A percentile compares a stretch with the other conserved stretches of the same genome.
These are phyloP conservation scores for Jacaranda copaia DNA, from an alignment of 257 asterid species.

Conservation along the genomic window DNA sequence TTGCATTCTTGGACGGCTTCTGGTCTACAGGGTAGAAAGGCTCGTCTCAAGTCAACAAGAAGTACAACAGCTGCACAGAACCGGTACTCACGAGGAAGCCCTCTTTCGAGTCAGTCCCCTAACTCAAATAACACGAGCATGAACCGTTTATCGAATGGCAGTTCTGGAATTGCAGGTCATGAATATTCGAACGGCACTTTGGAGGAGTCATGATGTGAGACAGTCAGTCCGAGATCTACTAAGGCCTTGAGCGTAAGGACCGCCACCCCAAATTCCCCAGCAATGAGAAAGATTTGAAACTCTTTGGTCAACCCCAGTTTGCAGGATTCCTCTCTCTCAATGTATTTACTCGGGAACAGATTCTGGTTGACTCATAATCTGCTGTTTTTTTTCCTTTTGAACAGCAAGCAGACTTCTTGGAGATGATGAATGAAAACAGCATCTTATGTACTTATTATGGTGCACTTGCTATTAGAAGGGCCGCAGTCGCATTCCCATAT, in stretches of 20 bases:
- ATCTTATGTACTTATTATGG: not conserved
- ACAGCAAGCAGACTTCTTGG: not conserved
- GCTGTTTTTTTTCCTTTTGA: not conserved
- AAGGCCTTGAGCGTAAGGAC: not conserved
- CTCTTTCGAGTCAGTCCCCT: constrained; percentile 51
- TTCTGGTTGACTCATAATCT: constrained; percentile 26
- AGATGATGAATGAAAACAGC: not conserved
- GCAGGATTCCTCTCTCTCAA: not conserved
- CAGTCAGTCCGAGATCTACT: not conserved
- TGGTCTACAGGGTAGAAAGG: constrained; percentile 84
- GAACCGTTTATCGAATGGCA: constrained; percentile 63
- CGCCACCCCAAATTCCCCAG: not conserved
- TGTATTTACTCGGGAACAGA: not conserved
- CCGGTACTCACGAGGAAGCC: constrained; percentile 72
- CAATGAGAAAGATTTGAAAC: not conserved
- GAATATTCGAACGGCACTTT: constrained; percentile 61
- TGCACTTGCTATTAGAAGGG: not conserved
- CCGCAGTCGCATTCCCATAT: no score
- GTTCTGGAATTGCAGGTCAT: constrained; percentile 57
- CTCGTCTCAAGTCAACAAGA: constrained; percentile 89
- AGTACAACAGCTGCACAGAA: constrained; percentile 77
- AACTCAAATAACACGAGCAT: constrained; percentile 53
- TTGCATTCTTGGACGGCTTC: not conserved
- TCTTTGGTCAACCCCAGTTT: not conserved
- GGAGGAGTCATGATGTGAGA: constrained; percentile 51